A percentile compares a stretch with the other conserved stretches of the same genome.
Evolutionary conservation across 495 filamentous ascomycete species (phyloP).

Genomic region (Penicillium maclennaniae): DNA sequence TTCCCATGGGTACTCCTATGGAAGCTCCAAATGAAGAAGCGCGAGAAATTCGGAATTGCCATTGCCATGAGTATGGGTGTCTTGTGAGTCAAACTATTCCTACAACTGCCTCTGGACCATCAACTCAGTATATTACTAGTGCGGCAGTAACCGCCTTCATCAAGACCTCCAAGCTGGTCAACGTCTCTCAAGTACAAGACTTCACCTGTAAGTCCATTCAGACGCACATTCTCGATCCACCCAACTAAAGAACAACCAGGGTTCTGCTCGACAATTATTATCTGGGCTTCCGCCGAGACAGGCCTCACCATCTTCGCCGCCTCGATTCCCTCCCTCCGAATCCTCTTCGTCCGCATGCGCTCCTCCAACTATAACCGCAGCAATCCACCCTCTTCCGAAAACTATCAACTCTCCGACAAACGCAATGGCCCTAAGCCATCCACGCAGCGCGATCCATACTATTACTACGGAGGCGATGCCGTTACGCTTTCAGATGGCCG

Average conservation of each 20-base stretch:
- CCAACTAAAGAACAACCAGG: neutral
- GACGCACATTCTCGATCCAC: neutral
- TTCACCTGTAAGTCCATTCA: slow-evolving; percentile 21
- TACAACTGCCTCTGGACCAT: neutral
- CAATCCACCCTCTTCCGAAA: slow-evolving; percentile 1
- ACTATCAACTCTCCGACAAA: neutral
- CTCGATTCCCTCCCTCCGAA: slow-evolving; percentile 17
- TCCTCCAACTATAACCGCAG: slow-evolving; percentile 14
- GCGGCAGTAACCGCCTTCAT: slow-evolving; percentile 22
- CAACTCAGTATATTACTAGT: slow-evolving; percentile 1
- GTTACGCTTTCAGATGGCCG: neutral
- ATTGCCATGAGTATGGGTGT: slow-evolving; percentile 27
- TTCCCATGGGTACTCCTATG: slow-evolving; percentile 24
- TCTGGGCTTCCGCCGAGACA: slow-evolving; percentile 25
- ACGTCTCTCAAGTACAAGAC: slow-evolving; percentile 13
- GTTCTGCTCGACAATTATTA: slow-evolving; percentile 15
- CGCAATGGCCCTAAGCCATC: neutral
- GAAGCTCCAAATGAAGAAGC: slow-evolving; percentile 25
- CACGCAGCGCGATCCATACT: neutral
- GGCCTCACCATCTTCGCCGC: slow-evolving; percentile 23
- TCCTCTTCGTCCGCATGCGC: slow-evolving; percentile 13
- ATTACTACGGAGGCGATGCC: neutral
- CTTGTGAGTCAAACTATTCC: slow-evolving; percentile 10
- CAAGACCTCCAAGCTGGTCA: slow-evolving; percentile 21
- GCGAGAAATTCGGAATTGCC: slow-evolving; percentile 22